Evolutionary conservation across 2,329 filamentous ascomycete species (phyloP), one percentile per base, ranked within the genome.

Genomic region (Cryphonectria radicalis): DNA sequence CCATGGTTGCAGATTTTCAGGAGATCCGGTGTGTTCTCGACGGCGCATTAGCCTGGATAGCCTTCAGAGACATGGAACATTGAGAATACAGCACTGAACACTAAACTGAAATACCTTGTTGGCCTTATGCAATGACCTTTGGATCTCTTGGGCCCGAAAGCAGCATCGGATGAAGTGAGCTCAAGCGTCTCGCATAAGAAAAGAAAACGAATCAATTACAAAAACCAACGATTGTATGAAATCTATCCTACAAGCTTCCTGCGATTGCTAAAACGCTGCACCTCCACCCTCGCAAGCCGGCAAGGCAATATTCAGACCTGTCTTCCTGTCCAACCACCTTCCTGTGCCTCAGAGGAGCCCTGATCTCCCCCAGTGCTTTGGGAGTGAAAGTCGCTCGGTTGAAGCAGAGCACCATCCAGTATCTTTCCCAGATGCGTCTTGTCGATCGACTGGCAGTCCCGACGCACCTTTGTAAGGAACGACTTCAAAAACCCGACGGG

Each of bases 361-460:
- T 19, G 10, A 17, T 35, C 4, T 22, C 57, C 14, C 13, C 14
- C 19, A 11, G n/a, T 6, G 2, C 17, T 42, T 62, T 76, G 67
- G 42, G 76, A 74, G 40, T 76, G 69, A 32, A 68, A 57, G n/a
- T 64, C 32, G 32, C 63, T 19, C 40, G 46, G 3, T 11, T 40
- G 13, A 22, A 53, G 77, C 40, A 78, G 59, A 6, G 77, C 72
- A 0, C 80, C 81, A 13, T 80, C 76, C 4, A 85, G 68, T 1
- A 84, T 74, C 32, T 74, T 79, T 0, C 82, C 83, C 70, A 83
- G 74, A 35, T 86, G 83, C 0, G 83, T 84, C 73, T 81, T 82
- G 8, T 79, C 77, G 13, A 85, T 84, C 0, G 70, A 73, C 11
- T 79, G 75, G 8, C 82, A 79, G 19, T 83, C 78, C 2, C 79